phyloP scores from a whole-genome alignment of 1,284 basidiomycete genomes.

The Cryptococcus sp. region DNA sequence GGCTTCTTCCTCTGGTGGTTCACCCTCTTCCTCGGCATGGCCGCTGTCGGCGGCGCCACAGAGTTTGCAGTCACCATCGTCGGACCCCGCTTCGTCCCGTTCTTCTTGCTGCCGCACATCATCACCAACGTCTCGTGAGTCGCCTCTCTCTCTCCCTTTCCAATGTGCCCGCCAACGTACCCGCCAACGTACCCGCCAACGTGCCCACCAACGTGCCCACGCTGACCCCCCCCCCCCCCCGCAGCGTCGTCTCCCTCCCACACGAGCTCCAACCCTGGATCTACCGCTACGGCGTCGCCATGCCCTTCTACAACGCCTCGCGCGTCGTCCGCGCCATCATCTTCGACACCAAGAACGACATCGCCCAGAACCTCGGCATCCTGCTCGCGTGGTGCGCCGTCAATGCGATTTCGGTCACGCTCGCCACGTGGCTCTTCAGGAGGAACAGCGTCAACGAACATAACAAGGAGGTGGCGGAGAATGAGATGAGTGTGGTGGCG shows the following conservation, averaged over 20 bases:
- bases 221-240: not conserved
- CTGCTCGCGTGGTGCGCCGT: constrained; percentile 54
- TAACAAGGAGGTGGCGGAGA: constrained; percentile 26
- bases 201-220: too few relatives aligned
- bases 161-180: too few relatives aligned
- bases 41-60: constrained; percentile 55
- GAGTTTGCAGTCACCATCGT: constrained; percentile 54
- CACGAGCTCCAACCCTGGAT: constrained; percentile 65
- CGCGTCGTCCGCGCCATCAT: constrained; percentile 61
- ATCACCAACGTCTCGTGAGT: constrained; percentile 63
- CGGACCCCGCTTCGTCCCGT: constrained; percentile 44
- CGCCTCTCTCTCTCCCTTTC: not conserved
- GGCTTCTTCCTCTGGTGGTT: constrained; percentile 76
- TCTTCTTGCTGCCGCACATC: constrained; percentile 53
- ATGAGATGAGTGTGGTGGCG: constrained; percentile 15
- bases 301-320: constrained; percentile 69
- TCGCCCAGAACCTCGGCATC: constrained; percentile 54
- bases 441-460: constrained; percentile 38
- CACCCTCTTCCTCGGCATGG: constrained; percentile 58
- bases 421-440: constrained; percentile 52
- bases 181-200: not conserved
- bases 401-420: constrained; percentile 48
- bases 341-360: constrained; percentile 63
- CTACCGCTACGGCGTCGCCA: constrained; percentile 57
- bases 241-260: constrained; percentile 56